These are phyloP conservation scores for Phytophthora syringae DNA, from an alignment of 352 stramenopile genomes.

Conservation along the genomic window DNA sequence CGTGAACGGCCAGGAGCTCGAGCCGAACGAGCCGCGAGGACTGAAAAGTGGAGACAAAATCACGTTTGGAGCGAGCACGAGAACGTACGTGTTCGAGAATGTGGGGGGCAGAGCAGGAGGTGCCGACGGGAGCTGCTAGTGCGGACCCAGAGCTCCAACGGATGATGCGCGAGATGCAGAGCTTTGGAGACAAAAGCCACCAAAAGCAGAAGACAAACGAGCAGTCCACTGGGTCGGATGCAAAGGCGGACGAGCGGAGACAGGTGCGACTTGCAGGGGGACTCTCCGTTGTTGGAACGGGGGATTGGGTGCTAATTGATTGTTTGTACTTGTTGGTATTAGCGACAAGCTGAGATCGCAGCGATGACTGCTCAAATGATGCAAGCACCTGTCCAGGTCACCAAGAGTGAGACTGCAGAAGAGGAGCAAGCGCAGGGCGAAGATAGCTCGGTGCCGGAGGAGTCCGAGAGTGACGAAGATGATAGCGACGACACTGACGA, in stretches of 20 bases:
- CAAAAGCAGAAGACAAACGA: slow-evolving; percentile 3
- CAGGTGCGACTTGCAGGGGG: slow-evolving; percentile 31
- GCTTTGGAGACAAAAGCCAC: slow-evolving; percentile 51
- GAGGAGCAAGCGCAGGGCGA: slow-evolving; percentile 1
- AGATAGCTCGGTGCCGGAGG: slow-evolving; percentile 8
- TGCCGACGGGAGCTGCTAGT: slow-evolving; percentile 6
- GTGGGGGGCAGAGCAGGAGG: slow-evolving; percentile 6
- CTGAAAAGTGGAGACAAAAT: slow-evolving; percentile 60
- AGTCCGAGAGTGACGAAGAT: slow-evolving; percentile 42
- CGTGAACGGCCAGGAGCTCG: slow-evolving; percentile 73
- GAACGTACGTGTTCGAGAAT: slow-evolving; percentile 61
- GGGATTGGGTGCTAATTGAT: slow-evolving; percentile 5
- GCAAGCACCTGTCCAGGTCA: slow-evolving; percentile 32
- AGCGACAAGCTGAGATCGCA: slow-evolving; percentile 74
- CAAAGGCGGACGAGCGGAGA: slow-evolving; percentile 34
- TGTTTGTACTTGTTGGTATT: slow-evolving; percentile 11
- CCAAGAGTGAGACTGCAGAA: not conserved
- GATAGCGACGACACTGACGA: slow-evolving; percentile 57
- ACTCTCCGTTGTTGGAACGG: not conserved
- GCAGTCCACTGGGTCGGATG: not conserved
- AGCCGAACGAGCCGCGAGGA: slow-evolving; percentile 44
- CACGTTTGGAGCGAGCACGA: slow-evolving; percentile 67
- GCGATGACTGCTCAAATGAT: slow-evolving; percentile 84
- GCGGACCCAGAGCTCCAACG: slow-evolving; percentile 33
- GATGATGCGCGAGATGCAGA: slow-evolving; percentile 53